Evolutionary conservation across 805 yeast species (phyloP), one percentile per base, ranked within the genome.

Genomic region (Yarrowia sp.): DNA sequence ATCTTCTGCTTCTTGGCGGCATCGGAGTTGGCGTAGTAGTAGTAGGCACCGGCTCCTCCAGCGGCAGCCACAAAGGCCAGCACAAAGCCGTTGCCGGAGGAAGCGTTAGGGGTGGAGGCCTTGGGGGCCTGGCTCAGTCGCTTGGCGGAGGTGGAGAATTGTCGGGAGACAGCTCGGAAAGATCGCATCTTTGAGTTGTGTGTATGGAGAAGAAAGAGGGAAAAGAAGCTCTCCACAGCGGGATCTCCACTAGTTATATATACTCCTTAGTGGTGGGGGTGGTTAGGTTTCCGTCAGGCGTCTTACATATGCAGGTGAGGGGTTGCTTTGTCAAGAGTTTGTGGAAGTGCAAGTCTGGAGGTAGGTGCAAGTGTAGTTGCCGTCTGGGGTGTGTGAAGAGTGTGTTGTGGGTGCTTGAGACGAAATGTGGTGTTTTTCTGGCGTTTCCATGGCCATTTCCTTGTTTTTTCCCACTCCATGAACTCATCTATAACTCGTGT

Each of bases 21-120:
- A 10, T 72, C 42, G 1, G 73, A 69, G 68, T 74, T 74, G 69
- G 71, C 74, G 70, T 72, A 72, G 70, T 72, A 76, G 70, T 71
- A 76, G 74, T 75, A 75, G 49, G 69, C 74, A 49, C 73, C 78
- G 64, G 73, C 78, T 52, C 67, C 74, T 10, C 71, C 78, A 15
- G 70, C 69, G 13, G 70, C 69, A 34, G 67, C 71, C 36, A 70
- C 70, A 20, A 70, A 71, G 40, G 69, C 43, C 17, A 70, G 39
- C 34, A 58, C 56, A 30, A 66, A 24, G 40, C 64, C 65, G 42
- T 44, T 70, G 15, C 69, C 67, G 6, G 64, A 58, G 34, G 68
- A 63, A 30, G 56, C 38, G 39, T 67, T 14, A 15, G 69, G 39
- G 34, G 56, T 38, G 40, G 39, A 30, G 50, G 60, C 39, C 67